Evolutionary conservation across 371 early-diverging fungal genomes (phyloP), one percentile per base, ranked within the genome.

Genomic region (Mortierella sp.): DNA sequence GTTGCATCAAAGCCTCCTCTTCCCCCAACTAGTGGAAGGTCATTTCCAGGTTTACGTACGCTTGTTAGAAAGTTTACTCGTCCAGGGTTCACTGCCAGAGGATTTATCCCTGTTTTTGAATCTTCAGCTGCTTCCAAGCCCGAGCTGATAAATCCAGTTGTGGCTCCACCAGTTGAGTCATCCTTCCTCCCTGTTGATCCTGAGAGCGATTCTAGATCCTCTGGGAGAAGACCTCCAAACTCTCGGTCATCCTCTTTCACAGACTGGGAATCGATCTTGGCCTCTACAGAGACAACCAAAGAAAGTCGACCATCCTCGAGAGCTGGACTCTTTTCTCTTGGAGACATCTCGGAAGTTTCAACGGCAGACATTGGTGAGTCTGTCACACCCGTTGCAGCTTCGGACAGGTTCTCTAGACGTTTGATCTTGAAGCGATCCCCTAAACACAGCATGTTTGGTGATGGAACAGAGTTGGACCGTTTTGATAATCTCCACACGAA

Each of bases 401-500:
- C 65, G 13, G 78, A 72, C 23, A 68, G 31, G 51, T 60, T 70
- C 22, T 66, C 74, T 0, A 55, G 64, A 13, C 70, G 70, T 4
- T 26, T 74, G 37, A 70, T 79, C 53, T 23, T 79, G 56, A 73
- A 70, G 29, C 66, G 68, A 2, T 73, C 74, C 8, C 64, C 74
- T 13, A 74, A 67, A 28, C 62, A 66, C 29, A 70, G 70, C 31
- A 67, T 49, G 28, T 74, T 79, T 63, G 70, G 80, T 2, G 80
- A 79, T 55, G 80, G 80, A 0, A 74, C 74, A 4, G 80, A 79
- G 58, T 58, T 79, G 13, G 80, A 79, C 7, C 70, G 67, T 9
- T 64, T 79, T 42, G 80, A 79, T 40, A 79, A 70, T 32, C 57
- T 79, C 53, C 75, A 70, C 0, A 73, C 68, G 1, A 66, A 58